Conservation (phyloP, 495 filamentous ascomycete genomes). For the Cladorrhinum samala region DNA sequence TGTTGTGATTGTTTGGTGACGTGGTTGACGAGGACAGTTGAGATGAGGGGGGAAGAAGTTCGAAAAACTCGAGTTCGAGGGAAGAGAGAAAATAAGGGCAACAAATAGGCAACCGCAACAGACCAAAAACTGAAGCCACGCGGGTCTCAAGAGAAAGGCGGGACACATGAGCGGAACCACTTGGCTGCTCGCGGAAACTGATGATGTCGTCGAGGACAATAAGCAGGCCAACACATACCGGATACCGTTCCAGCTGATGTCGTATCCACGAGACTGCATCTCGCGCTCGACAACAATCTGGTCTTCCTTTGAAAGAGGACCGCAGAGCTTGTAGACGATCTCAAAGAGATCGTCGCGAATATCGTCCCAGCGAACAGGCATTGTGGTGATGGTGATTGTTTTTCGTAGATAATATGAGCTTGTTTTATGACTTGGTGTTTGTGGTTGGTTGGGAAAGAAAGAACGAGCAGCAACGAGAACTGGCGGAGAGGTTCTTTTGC, state of each 20-base stretch:
- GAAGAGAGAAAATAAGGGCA: not conserved
- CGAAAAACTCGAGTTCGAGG: not conserved
- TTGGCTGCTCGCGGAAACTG: no score
- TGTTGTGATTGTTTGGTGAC: not conserved
- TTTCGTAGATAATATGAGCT: no score
- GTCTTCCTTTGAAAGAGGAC: slow-evolving; percentile 23
- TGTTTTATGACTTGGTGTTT: no score
- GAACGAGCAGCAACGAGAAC: no score
- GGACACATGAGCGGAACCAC: accelerated
- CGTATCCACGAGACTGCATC: slow-evolving; percentile 19
- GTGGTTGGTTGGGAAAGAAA: no score
- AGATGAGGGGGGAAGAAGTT: not conserved
- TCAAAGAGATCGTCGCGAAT: slow-evolving; percentile 28
- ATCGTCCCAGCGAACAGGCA: slow-evolving; percentile 22
- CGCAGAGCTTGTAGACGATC: slow-evolving; percentile 14
- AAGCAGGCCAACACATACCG: slow-evolving; percentile 23
- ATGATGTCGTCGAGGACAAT: not conserved
- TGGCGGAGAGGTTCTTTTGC: no score
- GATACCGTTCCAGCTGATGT: slow-evolving; percentile 32
- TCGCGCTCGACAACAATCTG: slow-evolving; percentile 20
- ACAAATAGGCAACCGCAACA: not conserved
- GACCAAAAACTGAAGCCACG: no score
- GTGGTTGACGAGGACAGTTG: not conserved
- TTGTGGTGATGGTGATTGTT: slow-evolving; percentile 1
- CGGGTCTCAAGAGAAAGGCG: not conserved